phyloP scores from a whole-genome alignment of 163 green algal genomes.

The Scenedesmus sp. region DNA sequence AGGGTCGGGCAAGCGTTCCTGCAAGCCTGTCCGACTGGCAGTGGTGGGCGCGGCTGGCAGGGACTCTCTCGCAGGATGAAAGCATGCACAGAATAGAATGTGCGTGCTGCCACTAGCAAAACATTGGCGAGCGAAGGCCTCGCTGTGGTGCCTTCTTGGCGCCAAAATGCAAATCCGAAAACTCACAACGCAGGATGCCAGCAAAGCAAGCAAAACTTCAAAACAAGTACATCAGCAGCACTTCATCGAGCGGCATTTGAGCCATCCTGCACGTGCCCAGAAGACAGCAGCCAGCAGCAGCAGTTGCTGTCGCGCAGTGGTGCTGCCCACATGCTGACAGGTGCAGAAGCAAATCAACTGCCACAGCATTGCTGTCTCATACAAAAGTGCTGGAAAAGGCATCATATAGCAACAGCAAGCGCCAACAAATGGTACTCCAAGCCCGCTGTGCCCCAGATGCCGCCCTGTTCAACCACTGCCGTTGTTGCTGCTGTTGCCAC shows the following conservation, averaged over 20 bases:
- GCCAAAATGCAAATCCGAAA: not conserved
- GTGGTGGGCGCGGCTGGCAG: not conserved
- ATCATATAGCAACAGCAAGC: no score
- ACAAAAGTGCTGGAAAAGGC: no score
- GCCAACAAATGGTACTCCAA: no score
- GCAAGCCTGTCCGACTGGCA: slow-evolving; percentile 2
- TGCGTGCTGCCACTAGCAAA: not conserved
- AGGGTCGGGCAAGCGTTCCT: not conserved
- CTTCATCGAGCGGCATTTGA: not conserved
- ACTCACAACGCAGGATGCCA: not conserved
- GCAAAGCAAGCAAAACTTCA: not conserved
- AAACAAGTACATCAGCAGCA: not conserved
- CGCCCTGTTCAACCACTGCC: no score
- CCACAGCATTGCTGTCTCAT: no score
- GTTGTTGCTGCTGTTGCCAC: no score
- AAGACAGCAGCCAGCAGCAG: no score
- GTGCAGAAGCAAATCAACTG: no score
- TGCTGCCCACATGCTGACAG: no score
- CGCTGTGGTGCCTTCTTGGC: not conserved
- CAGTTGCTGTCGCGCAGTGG: no score
- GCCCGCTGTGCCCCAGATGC: no score
- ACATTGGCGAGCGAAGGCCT: not conserved
- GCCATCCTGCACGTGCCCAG: not conserved
- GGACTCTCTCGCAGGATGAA: not conserved
- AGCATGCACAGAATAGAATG: not conserved